phyloP scores from a whole-genome alignment of 352 stramenopile species.

The Blastocystis sp. region DNA sequence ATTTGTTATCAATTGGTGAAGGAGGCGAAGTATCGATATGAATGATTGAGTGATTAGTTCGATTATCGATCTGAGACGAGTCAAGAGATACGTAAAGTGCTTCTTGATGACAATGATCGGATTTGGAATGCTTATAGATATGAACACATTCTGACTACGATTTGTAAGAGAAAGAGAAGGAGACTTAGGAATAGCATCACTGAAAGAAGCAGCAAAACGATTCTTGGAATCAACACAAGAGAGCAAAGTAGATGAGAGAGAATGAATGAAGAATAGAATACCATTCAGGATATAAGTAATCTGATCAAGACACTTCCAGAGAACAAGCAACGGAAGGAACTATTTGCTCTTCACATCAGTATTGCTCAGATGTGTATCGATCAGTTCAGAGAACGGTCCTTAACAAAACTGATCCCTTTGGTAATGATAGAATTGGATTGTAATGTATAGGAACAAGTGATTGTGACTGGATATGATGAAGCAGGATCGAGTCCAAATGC shows the following conservation, averaged over 20 bases:
- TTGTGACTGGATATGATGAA: slow-evolving; percentile 24
- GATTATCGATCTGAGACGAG: background rate
- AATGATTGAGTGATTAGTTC: background rate
- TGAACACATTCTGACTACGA: slow-evolving; percentile 24
- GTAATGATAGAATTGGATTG: background rate
- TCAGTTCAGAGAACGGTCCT: background rate
- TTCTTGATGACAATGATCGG: slow-evolving; percentile 2
- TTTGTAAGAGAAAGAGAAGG: background rate
- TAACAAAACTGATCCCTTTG: background rate
- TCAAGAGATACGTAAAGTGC: background rate
- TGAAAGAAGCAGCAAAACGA: background rate
- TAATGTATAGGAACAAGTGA: slow-evolving; percentile 25
- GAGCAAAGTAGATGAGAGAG: background rate
- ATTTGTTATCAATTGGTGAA: slow-evolving; percentile 5
- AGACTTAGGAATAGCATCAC: background rate
- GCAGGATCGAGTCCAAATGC: background rate
- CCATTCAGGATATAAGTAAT: slow-evolving; percentile 24
- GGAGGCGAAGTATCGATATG: background rate
- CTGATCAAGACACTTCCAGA: slow-evolving; percentile 44
- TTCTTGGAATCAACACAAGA: background rate
- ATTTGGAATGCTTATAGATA: slow-evolving; percentile 3
- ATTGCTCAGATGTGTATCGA: background rate
- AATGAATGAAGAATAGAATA: background rate
- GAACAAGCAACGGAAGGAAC: slow-evolving; percentile 9
- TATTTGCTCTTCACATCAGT: slow-evolving; percentile 3